Base-by-base conservation (phyloP, 108 stramenopile species). In the Nitzschia sp. region DNA sequence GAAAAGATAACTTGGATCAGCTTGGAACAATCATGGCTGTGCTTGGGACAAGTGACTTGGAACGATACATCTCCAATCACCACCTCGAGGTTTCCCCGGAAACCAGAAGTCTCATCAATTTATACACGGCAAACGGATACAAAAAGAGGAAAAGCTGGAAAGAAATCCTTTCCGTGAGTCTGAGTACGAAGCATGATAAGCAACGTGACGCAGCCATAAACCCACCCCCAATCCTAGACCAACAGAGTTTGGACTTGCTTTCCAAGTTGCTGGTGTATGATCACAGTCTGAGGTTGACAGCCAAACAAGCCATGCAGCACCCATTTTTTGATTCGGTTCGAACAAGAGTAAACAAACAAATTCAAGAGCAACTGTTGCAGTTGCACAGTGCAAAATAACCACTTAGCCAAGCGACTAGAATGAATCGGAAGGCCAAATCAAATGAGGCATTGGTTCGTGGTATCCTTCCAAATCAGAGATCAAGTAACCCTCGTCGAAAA, bases 261-360 rank as follows among this genome's bases (percentile, higher is more conserved):
- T 85, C 88, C 62, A 82, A 83, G 57, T 60, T 91, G 44, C 62
- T 94, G 48, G 86, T 91, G 37, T 94, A 94, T 51, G 92, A 94
- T 64, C 88, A 91, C 52, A 78, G 84, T 51, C 67, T 76, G 42
- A 73, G 92, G 48, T 83, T 81, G 78, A 94, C 92, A 17, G 92
- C 92, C 22, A 63, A 82, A 57, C 85, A 94, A 58, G 92, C 92
- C 48, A 86, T 94, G 86, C 48, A 69, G 22, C 92, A 94, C 65
- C 56, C 83, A 15, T 94, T 89, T 51, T 94, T 94, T 81, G 92
- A 94, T 76, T 67, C 73, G 5, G 92, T 94, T 50, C 77, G 89
- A 21, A 54, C 54, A 20, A 19, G 66, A 15, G 66, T 67, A 22
- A 54, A 67, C 8, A 24, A 54, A 8, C 53, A 67, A 56, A 29